Evolutionary conservation across 139 green algal species (phyloP), one percentile per base, ranked within the genome.

Genomic region (Tetradesmus lagerheimii): DNA sequence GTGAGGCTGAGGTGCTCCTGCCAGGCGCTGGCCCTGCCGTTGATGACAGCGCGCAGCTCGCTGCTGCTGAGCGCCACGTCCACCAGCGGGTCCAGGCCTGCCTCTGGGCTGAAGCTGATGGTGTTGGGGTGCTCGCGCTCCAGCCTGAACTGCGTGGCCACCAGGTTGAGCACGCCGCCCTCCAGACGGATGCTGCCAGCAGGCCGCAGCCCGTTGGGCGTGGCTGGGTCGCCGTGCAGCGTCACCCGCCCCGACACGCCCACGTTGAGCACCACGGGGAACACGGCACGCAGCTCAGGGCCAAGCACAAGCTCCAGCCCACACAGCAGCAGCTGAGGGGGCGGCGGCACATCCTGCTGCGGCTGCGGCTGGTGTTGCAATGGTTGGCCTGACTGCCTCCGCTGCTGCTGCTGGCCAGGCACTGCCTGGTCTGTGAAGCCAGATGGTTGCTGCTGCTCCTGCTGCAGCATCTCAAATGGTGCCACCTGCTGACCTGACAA

Each of bases 241-340:
- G 93, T 90, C 37, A 99, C 77, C 80, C 96, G 23, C 92, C 98
- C 79, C 39, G 82, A 85, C 4, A 98, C 89, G 6, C 91, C 93
- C 89, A 99, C 95, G 91, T 98, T 99, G 77, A 99, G 91, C 71
- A 99, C 96, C 57, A 99, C 94, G 3, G 98, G 98, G 92, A 98
- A 99, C 81, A 97, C 89, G 4, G 96, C 95, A 1, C 96, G 87
- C 86, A 99, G 94, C 85, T 99, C 97, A 2, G 97, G 97, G 1
- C 97, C 97, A 80, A 99, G 93, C 53, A 91, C 80, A 27, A 99
- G 77, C 79, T 92, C 67, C 64, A 95, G 64, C 1, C 89, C 83
- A 4, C n/a, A 57, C 81, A 95, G 90, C 82, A 80, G 35, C 90
- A 95, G 85, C 35, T 80, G 76, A 97, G 92, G 37, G 91, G 91